Base-by-base conservation (phyloP, 108 stramenopile genomes). In the Cafeteria roenbergensis region DNA sequence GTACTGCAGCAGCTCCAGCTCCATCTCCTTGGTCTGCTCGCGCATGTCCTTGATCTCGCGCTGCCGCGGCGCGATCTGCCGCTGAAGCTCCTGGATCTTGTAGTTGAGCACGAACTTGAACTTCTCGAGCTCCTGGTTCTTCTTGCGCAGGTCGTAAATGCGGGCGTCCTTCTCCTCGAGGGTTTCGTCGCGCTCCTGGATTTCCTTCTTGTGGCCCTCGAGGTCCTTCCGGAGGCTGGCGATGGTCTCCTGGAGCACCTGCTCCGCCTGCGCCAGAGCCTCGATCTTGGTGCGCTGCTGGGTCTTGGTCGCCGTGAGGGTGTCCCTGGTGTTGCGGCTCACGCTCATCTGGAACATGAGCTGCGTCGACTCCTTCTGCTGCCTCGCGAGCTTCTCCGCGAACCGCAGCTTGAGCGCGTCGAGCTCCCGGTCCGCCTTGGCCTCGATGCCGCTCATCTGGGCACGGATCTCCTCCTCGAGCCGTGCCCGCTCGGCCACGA, bases 81-180 rank as follows among this genome's bases (percentile, higher is more conserved):
- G 66, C 73, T 81, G 75, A 35, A 84, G 78, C 75, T 84, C 83
- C 64, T 82, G 80, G 70, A 84, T 84, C 80, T 84, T 84, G 77
- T 84, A 84, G 65, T 84, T 81, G 53, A 84, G 76, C n/a, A 84
- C 83, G 59, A 84, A 84, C 67, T 82, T 81, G 78, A 84, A 84
- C 75, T 84, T 84, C 63, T 84, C 83, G 37, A 84, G 74, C 76
- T 84, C 81, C 79, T 81, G 80, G 62, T 81, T 79, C 66, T 81
- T 82, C 75, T 79, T 79, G 71, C 78, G 80, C 36, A 82, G 73
- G 62, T 82, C 81, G 35, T 66, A 76, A 25, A 82, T 82, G 30
- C 80, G 73, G 64, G 79, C 74, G 42, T 83, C 82, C 69, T 83
- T 83, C 64, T 83, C 82, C 29, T 36, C 70, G 34, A 83, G 79